Base-by-base conservation (phyloP, 805 yeast genomes). In the Phaffomyces opuntiae region DNA sequence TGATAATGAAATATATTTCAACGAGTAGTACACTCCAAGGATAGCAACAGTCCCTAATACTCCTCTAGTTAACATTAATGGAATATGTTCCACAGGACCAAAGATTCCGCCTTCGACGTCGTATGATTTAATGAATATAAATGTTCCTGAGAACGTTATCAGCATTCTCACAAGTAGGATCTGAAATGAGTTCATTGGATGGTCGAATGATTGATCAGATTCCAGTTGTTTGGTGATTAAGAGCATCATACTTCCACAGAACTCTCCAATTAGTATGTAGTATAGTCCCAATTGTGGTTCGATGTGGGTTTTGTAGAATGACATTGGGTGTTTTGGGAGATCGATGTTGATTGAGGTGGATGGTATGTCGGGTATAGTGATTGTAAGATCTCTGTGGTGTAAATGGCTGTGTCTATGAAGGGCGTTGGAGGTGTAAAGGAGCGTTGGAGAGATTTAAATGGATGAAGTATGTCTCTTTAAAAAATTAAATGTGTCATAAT, bases 41-140 rank as follows among this genome's bases (percentile, higher is more conserved):
- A 87, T 90, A 1, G 93, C 91, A 44, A 82, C 59, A 53, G 78
- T 83, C 4, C 96, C 96, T n/a, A 77, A 67, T 0, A 72, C 43
- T 0, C 95, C 95, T 47, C 96, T 68, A 8, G 73, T 38, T 0
- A 76, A 53, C 50, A 87, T 63, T 55, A 74, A 69, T 25, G 54
- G 51, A 7, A 93, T 66, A 33, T 75, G 59, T 3, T 68, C 74
- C 9, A 64, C 69, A 2, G 87, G 82, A 0, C 96, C 96, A 52
- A 78, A 75, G 2, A 89, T 84, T 9, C 75, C 80, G 51, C 81
- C 74, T 0, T 74, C 74, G 12, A 80, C 77, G 45, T 69, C 66
- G n/a, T n/a, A 29, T 5, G 72, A 69, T 41, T 60, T 57, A 80
- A 82, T 76, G 56, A 80, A 82, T 1, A 67, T 44, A 24, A 77